Percentiles rank a stretch among this genome's conserved stretches.
Conservation (phyloP, 2,329 filamentous ascomycete species). For the Elsinoe fawcettii region DNA sequence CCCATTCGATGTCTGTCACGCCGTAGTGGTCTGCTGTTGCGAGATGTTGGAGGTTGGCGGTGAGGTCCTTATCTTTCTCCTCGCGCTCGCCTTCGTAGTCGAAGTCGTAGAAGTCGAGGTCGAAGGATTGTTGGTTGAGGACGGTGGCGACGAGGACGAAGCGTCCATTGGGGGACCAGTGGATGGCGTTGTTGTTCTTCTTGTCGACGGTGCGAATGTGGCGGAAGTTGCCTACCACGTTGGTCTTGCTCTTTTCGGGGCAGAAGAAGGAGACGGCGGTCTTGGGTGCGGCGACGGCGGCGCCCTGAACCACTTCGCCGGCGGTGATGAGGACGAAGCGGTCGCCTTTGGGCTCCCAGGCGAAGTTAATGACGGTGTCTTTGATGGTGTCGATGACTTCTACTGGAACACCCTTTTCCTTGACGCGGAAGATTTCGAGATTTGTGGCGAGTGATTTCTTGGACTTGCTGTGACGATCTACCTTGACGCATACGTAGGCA, state of each 20-base stretch:
- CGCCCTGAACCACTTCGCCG: constrained; percentile 68
- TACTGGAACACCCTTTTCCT: constrained; percentile 95
- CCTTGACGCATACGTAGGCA: constrained; percentile 93
- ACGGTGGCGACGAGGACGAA: constrained; percentile 94
- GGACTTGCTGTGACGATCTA: constrained; percentile 96
- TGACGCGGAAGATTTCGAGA: constrained; percentile 94
- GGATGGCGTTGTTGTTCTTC: constrained; percentile 99
- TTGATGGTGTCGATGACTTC: constrained; percentile 97
- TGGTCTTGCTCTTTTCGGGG: constrained; percentile 84
- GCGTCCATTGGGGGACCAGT: constrained; percentile 93
- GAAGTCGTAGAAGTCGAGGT: constrained; percentile 95
- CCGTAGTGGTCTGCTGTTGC: constrained; percentile 92
- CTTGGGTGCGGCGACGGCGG: constrained; percentile 81
- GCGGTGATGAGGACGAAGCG: constrained; percentile 96
- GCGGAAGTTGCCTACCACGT: constrained; percentile 84
- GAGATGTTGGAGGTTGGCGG: constrained; percentile 92
- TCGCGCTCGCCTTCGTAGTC: constrained; percentile 97
- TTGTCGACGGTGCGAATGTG: constrained; percentile 91
- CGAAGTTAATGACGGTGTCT: constrained; percentile 98
- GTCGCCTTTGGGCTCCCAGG: constrained; percentile 97
- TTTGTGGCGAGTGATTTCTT: constrained; percentile 98
- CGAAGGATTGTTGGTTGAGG: constrained; percentile 83
- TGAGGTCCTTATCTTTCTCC: constrained; percentile 86
- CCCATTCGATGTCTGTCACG: constrained; percentile 96
- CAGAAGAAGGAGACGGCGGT: constrained; percentile 94